phyloP scores from a whole-genome alignment of 1,139 yeast genomes.

The Kodamaea suecica region DNA sequence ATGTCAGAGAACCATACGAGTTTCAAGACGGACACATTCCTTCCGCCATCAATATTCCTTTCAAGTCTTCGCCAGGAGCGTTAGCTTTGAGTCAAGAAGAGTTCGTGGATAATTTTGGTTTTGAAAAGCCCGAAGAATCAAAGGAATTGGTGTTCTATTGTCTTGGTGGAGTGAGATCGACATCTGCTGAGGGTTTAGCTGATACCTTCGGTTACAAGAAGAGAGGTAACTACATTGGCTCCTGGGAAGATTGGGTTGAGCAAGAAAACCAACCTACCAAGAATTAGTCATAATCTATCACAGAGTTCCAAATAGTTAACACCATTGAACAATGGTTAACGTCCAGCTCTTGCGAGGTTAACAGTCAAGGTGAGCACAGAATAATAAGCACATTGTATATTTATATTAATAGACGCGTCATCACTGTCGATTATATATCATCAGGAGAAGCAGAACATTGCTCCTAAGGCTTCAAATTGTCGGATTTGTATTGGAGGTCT shows the following conservation, averaged over 20 bases:
- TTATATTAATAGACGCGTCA: slow-evolving; percentile 4
- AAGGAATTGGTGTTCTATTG: slow-evolving; percentile 87
- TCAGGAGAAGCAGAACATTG: too few relatives aligned
- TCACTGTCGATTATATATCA: neutral
- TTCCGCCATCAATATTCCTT: slow-evolving; percentile 81
- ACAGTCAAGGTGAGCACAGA: neutral
- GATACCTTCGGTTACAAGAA: slow-evolving; percentile 82
- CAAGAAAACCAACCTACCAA: slow-evolving; percentile 36
- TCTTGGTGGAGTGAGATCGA: slow-evolving; percentile 87
- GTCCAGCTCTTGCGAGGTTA: too few relatives aligned
- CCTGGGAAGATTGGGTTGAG: slow-evolving; percentile 81
- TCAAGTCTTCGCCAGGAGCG: slow-evolving; percentile 93
- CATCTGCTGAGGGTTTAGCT: slow-evolving; percentile 90
- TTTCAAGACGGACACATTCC: slow-evolving; percentile 72
- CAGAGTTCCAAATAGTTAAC: too few relatives aligned
- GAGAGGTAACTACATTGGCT: slow-evolving; percentile 77
- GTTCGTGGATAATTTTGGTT: slow-evolving; percentile 76
- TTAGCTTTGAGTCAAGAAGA: slow-evolving; percentile 74
- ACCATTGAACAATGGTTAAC: too few relatives aligned
- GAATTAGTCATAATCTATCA: slow-evolving; percentile 1
- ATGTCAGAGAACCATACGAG: slow-evolving; percentile 91
- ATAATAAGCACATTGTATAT: neutral
- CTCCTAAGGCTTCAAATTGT: too few relatives aligned
- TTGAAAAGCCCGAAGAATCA: slow-evolving; percentile 70
- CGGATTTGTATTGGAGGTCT: too few relatives aligned